These are phyloP conservation scores for Coelastrella sp. DNA, from an alignment of 139 green algal genomes.

Conservation along the genomic window DNA sequence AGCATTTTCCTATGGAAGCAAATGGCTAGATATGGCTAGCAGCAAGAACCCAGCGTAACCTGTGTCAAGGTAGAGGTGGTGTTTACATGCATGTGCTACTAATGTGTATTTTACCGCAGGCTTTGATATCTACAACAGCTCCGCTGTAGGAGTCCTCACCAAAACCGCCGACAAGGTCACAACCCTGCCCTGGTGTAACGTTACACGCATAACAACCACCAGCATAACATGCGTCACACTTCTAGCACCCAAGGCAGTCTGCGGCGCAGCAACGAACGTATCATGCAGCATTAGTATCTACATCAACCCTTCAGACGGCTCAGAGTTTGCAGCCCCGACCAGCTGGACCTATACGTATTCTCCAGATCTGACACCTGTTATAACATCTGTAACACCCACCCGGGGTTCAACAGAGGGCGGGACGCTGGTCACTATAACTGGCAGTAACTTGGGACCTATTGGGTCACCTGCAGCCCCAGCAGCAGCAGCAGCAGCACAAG, in stretches of 20 bases:
- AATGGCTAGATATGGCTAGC: no score
- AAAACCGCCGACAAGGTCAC: background rate
- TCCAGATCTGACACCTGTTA: slow-evolving; percentile 55
- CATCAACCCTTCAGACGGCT: background rate
- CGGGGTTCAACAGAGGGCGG: slow-evolving; percentile 69
- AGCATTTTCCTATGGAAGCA: background rate
- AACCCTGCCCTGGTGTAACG: background rate
- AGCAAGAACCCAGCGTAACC: no score
- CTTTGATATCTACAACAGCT: slow-evolving; percentile 32
- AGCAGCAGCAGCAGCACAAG: background rate
- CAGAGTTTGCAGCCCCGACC: background rate
- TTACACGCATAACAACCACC: background rate
- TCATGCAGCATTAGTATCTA: background rate
- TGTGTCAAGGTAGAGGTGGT: no score
- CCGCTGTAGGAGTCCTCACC: background rate
- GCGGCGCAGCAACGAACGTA: background rate
- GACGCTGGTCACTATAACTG: slow-evolving; percentile 60
- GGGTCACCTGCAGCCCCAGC: background rate
- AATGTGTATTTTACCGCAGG: background rate
- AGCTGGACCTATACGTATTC: slow-evolving; percentile 42
- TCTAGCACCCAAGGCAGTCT: background rate
- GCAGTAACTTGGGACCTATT: slow-evolving; percentile 17
- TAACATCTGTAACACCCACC: slow-evolving; percentile 49
- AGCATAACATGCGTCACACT: background rate
- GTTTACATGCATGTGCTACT: no score